Evolutionary conservation across 306 rosid species (phyloP).

Genomic region (Bauhinia variegata): DNA sequence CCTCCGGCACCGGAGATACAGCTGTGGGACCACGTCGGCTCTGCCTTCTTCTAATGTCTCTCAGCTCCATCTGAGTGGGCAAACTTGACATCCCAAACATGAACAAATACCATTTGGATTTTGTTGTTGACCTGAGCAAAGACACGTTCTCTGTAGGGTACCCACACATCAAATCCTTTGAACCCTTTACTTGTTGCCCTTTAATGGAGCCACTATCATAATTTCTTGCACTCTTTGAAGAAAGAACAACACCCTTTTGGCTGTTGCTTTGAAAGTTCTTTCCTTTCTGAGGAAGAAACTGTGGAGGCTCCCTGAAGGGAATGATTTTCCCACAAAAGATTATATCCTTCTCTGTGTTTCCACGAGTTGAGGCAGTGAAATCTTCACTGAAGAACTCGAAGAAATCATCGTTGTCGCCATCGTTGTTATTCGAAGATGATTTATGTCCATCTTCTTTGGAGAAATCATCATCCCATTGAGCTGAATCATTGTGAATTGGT

Average conservation of each 20-base stretch:
- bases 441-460: constrained; percentile 43
- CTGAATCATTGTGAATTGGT: constrained; percentile 54
- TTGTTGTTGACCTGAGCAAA: constrained; percentile 43
- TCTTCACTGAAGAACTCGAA: constrained; percentile 80
- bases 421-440: constrained; percentile 8
- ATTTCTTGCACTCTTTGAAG: neutral
- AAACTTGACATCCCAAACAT: constrained; percentile 61
- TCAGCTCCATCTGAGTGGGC: constrained; percentile 62
- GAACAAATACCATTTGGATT: constrained; percentile 66
- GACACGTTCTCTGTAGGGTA: constrained; percentile 45
- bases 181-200: constrained; percentile 13
- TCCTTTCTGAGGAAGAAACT: neutral
- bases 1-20: constrained; percentile 41
- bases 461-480: constrained; percentile 49
- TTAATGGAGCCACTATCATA: neutral
- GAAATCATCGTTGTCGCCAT: constrained; percentile 47
- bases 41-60: constrained; percentile 66
- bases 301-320: constrained; percentile 46
- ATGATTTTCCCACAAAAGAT: constrained; percentile 89
- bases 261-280: neutral
- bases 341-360: constrained; percentile 44
- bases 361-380: constrained; percentile 42
- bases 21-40: constrained; percentile 35
- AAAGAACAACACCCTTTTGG: constrained; percentile 1
- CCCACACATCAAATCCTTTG: constrained; percentile 23